A percentile compares a stretch with the other conserved stretches of the same genome.
phyloP scores from a whole-genome alignment of 352 stramenopile species.

The Sclerospora graminicola region DNA sequence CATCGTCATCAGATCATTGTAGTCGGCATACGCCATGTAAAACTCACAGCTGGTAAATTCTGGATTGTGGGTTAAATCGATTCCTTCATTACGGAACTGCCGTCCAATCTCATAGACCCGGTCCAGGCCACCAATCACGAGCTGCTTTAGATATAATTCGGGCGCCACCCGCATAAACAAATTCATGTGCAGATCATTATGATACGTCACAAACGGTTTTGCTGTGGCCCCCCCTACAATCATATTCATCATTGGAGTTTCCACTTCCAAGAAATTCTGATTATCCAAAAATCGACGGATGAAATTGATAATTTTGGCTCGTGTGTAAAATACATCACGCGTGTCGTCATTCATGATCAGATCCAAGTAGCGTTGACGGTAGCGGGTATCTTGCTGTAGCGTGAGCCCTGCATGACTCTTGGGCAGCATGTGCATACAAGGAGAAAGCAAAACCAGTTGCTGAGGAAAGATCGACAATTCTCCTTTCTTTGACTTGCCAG shows the following conservation, averaged over 20 bases:
- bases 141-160: slow-evolving; percentile 96
- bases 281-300: slow-evolving; percentile 91
- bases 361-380: slow-evolving; percentile 92
- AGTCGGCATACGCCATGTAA: slow-evolving; percentile 98
- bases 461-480: slow-evolving; percentile 96
- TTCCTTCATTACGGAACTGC: slow-evolving; percentile 99
- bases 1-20: slow-evolving; percentile 96
- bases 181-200: slow-evolving; percentile 95
- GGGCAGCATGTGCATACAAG: slow-evolving; percentile 81
- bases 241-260: slow-evolving; percentile 96
- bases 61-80: slow-evolving; percentile 96
- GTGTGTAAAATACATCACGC: slow-evolving; percentile 89
- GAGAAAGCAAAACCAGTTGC: slow-evolving; percentile 61
- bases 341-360: slow-evolving; percentile 94
- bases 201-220: slow-evolving; percentile 97
- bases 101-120: slow-evolving; percentile 97
- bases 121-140: slow-evolving; percentile 97
- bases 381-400: slow-evolving; percentile 68
- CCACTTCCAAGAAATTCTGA: slow-evolving; percentile 95
- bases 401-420: slow-evolving; percentile 65
- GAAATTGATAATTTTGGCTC: slow-evolving; percentile 90
- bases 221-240: slow-evolving; percentile 93
- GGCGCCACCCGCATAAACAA: slow-evolving; percentile 95
- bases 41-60: slow-evolving; percentile 99
- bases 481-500: slow-evolving; percentile 96